Base-by-base conservation (phyloP, 2,329 filamentous ascomycete genomes). In the Dendryphion nanum region DNA sequence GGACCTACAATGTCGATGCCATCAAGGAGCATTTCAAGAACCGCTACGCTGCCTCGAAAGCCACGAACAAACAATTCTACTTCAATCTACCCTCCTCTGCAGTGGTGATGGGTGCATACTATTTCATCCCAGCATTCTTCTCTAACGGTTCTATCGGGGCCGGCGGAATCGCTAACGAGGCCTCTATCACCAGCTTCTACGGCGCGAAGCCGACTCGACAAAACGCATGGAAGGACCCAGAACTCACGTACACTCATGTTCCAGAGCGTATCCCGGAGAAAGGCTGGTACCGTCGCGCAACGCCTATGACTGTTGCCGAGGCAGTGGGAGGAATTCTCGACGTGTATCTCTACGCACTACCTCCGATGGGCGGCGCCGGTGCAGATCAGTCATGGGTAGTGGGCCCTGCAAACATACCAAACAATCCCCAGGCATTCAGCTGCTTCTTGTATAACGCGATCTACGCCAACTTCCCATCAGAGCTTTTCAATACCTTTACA, bases 51-150 rank as follows among this genome's bases (percentile, higher is more conserved):
- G 47, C 43, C 7, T 49, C 45, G 2, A 43, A 42, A 13, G 47
- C 50, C 6, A 42, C 43, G 6, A 53, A 53, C 30, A 17, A 32
- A 17, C 48, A 53, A 13, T 53, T 53, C 35, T 53, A 51, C 37
- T 51, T 51, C 37, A 48, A 48, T 33, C 19, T 47, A 14, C 48
- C 45, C 2, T 45, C 41, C 8, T 36, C 50, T 8, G 46, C 15
- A 17, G 47, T 54, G 6, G 44, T 48, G 10, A 47, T 54, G 44
- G 51, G 43, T 16, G 51, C 51, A 1, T 53, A 49, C 35, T 52
- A 50, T 35, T 54, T 54, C 30, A 49, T 51, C 20, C 49, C 51
- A 0, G 46, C 42, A 5, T 53, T 54, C 50, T 53, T 54, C 34
- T 41, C 35, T 17, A 54, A 54, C 36, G 51, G 51, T 15, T 53